These are phyloP conservation scores for Clonostachys solani DNA, from an alignment of 2,329 filamentous ascomycete genomes.

Conservation along the genomic window DNA sequence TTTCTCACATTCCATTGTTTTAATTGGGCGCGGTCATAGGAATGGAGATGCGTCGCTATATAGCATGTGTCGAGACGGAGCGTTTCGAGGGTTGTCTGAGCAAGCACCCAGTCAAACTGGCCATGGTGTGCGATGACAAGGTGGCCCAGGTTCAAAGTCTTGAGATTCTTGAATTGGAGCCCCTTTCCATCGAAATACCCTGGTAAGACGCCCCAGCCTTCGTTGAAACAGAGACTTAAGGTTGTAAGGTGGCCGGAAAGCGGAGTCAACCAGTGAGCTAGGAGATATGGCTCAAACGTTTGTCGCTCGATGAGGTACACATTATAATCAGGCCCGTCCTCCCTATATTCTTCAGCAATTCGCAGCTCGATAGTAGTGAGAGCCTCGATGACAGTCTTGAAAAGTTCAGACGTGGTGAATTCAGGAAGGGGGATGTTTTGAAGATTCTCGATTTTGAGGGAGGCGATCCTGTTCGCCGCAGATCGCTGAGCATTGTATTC, in stretches of 20 bases:
- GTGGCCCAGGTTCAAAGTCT: constrained; percentile 5
- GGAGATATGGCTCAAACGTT: constrained; percentile 13
- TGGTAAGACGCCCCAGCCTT: constrained; percentile 11
- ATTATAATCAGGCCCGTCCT: constrained; percentile 7
- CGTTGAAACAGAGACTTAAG: constrained; percentile 9
- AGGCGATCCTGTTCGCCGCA: constrained; percentile 2
- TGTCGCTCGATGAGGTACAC: constrained; percentile 7
- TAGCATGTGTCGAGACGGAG: constrained; percentile 7
- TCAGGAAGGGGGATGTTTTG: constrained; percentile 8
- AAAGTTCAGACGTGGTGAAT: constrained; percentile 4
- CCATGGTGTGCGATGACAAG: constrained; percentile 10
- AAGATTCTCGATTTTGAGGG: constrained; percentile 10
- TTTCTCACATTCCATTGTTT: not conserved
- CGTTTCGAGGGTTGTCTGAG: constrained; percentile 1
- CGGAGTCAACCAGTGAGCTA: constrained; percentile 4
- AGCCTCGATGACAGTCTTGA: constrained; percentile 4
- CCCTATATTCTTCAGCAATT: constrained; percentile 3
- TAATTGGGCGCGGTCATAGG: not conserved
- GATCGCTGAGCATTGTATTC: constrained; percentile 4
- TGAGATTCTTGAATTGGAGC: constrained; percentile 11
- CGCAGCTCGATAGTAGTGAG: constrained; percentile 9
- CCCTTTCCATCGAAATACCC: constrained; percentile 10
- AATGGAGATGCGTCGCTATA: constrained; percentile 4
- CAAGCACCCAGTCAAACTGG: constrained; percentile 16
- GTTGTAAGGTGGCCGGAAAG: constrained; percentile 10